Evolutionary conservation across 2,329 filamentous ascomycete species (phyloP).

Genomic region (Verticillium isaacii): DNA sequence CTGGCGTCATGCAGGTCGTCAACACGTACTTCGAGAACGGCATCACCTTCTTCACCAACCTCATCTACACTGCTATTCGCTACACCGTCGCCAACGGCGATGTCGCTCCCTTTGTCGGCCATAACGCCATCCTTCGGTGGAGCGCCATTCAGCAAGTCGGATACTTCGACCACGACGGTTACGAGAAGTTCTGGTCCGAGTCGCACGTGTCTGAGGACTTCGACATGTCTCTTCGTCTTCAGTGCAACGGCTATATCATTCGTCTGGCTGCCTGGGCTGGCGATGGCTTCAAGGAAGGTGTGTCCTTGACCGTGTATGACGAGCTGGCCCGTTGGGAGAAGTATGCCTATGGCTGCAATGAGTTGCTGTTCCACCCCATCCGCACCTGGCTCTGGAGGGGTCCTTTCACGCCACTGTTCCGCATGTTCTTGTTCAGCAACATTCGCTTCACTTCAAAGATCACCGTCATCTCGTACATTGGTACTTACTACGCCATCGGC

Average conservation of each 20-base stretch:
- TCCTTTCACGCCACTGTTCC: slow-evolving; percentile 76
- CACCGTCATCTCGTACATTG: slow-evolving; percentile 72
- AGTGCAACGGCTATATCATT: slow-evolving; percentile 67
- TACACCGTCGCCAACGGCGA: slow-evolving; percentile 75
- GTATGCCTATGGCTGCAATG: slow-evolving; percentile 80
- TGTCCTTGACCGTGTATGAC: slow-evolving; percentile 80
- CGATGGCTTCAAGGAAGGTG: slow-evolving; percentile 77
- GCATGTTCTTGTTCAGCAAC: slow-evolving; percentile 65
- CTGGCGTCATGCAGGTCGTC: slow-evolving; percentile 75
- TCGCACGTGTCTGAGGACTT: slow-evolving; percentile 78
- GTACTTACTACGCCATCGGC: slow-evolving; percentile 75
- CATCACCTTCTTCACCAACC: slow-evolving; percentile 67
- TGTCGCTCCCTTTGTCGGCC: slow-evolving; percentile 75
- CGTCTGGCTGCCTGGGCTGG: slow-evolving; percentile 69
- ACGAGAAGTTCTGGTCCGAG: slow-evolving; percentile 80
- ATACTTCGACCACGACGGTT: slow-evolving; percentile 64
- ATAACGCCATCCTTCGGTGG: slow-evolving; percentile 74
- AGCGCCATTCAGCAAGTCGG: slow-evolving; percentile 69
- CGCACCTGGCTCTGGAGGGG: slow-evolving; percentile 68
- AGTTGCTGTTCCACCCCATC: slow-evolving; percentile 75
- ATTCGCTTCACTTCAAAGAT: slow-evolving; percentile 74
- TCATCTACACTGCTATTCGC: slow-evolving; percentile 72
- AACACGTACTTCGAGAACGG: slow-evolving; percentile 68
- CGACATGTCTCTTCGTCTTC: slow-evolving; percentile 74
- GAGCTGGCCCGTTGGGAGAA: slow-evolving; percentile 84